Evolutionary conservation across 176 grass and related monocot genomes (phyloP), one percentile per base, ranked within the genome.

Genomic region (Oryza glaberrima): DNA sequence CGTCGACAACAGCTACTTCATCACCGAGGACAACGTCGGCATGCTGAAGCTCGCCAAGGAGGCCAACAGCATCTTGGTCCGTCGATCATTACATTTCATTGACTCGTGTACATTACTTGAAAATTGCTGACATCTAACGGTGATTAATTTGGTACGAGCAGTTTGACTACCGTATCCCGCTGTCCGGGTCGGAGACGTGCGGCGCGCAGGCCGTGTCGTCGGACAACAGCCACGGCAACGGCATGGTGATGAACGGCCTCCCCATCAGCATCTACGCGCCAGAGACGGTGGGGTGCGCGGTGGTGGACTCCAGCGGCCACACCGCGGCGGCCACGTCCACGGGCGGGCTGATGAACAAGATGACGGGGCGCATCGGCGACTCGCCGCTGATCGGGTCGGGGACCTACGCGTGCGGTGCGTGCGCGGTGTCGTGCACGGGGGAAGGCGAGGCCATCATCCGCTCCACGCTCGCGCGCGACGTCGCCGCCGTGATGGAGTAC

Each of bases 31-130:
- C 67, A 98, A 98, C 70, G 30, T 98, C 1, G 88, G 93, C 77
- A 98, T 98, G 96, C 91, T 98, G 14, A 94, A 98, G 85, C 82
- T 98, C 35, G 96, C 96, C 77, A 93, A 95, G 80, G 93, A 98
- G 49, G 89, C 91, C 69, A 95, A 95, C 84, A 86, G 15, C 80
- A 98, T 98, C 76, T 47, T 97, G 91, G 94, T 97, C 15, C 49
- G 73, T 81, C 0, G 4, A 7, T 14, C 43, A 25, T 0, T 40
- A 40, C 38, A 40, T 20, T 32, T 41, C 2, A 11, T 20, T 3
- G n/a, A 44, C 9, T 44, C 43, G 2, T 44, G 43, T 26, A 26
- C 26, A 26, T 9, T 44, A 6, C 9, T 10, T 49, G 47, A 49
- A 49, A 49, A 49, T 14, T 49, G 3, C 10, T 3, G 23, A 17